phyloP scores from a whole-genome alignment of 164 flowering plant species.

The Vitis amurensis region DNA sequence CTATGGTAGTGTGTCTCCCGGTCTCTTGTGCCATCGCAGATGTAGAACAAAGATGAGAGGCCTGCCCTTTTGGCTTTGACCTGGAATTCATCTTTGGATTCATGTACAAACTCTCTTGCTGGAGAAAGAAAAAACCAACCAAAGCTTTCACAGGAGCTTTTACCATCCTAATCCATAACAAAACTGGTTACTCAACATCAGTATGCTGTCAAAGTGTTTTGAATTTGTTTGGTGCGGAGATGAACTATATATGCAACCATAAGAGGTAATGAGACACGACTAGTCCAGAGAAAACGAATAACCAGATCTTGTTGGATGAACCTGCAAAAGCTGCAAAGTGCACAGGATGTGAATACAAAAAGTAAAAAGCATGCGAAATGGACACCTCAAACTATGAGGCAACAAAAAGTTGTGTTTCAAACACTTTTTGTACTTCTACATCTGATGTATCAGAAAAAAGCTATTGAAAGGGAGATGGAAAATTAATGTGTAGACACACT shows the following conservation, averaged over 20 bases:
- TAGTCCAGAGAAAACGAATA: constrained; percentile 21
- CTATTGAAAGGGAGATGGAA: neutral
- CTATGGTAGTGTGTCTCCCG: no score
- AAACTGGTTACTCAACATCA: constrained; percentile 15
- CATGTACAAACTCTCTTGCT: constrained; percentile 20
- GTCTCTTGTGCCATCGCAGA: constrained; percentile 3
- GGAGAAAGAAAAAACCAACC: constrained; percentile 7
- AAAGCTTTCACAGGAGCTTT: constrained; percentile 7
- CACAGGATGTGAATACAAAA: neutral
- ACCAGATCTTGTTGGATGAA: constrained; percentile 18
- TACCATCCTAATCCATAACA: constrained; percentile 16
- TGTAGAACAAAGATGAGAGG: constrained; percentile 19
- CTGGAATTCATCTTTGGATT: constrained; percentile 24
- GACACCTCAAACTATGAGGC: neutral
- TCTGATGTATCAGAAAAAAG: neutral
- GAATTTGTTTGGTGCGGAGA: constrained; percentile 1
- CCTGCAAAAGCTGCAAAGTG: constrained; percentile 32
- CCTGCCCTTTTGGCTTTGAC: constrained; percentile 64
- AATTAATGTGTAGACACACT: neutral
- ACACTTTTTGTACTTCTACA: neutral
- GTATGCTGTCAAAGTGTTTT: neutral
- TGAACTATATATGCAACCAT: constrained; percentile 5
- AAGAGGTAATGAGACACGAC: constrained; percentile 23
- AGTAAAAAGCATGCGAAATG: no score
- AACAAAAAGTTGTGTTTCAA: neutral